Conservation (phyloP, 106 monocot species). For the Alisma plantagoaquatica region DNA sequence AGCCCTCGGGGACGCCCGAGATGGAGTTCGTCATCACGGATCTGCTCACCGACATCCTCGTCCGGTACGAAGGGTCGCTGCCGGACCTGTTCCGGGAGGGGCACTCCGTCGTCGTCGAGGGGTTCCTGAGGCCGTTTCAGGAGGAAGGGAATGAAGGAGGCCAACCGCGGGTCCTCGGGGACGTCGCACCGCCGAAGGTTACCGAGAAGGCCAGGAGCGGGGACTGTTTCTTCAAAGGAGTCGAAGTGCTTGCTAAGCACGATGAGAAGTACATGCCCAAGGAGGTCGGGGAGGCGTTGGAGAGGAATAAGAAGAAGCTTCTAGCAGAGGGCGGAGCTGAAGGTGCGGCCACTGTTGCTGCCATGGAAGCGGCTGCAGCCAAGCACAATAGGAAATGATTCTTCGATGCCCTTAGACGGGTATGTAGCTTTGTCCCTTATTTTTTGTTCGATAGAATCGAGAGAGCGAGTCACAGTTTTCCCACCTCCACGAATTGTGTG, state of each 20-base stretch:
- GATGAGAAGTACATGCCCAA: slow-evolving; percentile 99
- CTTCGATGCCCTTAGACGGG: no score
- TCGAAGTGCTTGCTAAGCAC: slow-evolving; percentile 94
- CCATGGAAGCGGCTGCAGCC: neutral
- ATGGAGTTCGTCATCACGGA: slow-evolving; percentile 99
- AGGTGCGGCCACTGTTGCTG: slow-evolving; percentile 14
- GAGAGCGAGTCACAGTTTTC: no score
- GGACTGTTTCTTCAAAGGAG: slow-evolving; percentile 67
- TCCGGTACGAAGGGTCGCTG: slow-evolving; percentile 71
- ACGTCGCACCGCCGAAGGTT: slow-evolving; percentile 16
- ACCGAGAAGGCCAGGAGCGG: slow-evolving; percentile 58
- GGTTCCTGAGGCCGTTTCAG: slow-evolving; percentile 47
- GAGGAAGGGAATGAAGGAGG: slow-evolving; percentile 6
- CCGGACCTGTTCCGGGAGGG: slow-evolving; percentile 99
- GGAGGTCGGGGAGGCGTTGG: slow-evolving; percentile 86
- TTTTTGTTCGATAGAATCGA: no score
- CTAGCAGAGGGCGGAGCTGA: no score
- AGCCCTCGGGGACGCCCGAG: slow-evolving; percentile 54
- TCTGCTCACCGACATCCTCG: slow-evolving; percentile 85
- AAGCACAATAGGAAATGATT: no score
- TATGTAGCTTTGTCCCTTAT: no score
- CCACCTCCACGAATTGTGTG: no score
- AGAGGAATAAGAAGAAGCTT: slow-evolving; percentile 80
- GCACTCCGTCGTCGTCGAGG: slow-evolving; percentile 94
- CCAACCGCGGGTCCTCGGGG: neutral